phyloP scores from a whole-genome alignment of 495 filamentous ascomycete genomes.

The Hypoxylon lienhwacheense region DNA sequence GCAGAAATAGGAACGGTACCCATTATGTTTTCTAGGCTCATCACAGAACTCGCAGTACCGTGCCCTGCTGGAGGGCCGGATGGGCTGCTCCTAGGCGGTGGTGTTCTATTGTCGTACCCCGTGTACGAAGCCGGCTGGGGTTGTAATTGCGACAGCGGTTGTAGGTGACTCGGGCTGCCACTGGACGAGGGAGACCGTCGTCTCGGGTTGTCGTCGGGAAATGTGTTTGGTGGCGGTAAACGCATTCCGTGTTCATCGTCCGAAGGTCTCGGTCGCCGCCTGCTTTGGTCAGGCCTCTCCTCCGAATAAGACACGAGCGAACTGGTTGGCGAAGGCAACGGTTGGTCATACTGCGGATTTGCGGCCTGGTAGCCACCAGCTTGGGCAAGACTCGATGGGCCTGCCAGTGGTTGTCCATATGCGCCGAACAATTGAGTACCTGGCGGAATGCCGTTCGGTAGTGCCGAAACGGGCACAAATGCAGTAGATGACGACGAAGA shows the following conservation, averaged over 20 bases:
- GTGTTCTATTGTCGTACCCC: conserved; percentile 31
- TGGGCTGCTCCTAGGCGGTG: conserved; percentile 33
- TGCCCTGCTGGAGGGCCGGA: conserved; percentile 30
- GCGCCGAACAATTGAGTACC: conserved; percentile 52
- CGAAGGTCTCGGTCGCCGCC: conserved; percentile 41
- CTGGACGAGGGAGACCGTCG: conserved; percentile 51
- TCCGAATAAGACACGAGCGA: conserved; percentile 38
- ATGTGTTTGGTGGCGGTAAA: conserved; percentile 48
- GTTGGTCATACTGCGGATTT: conserved; percentile 39
- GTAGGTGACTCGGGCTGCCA: conserved; percentile 46
- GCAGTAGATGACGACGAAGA: conserved; percentile 50
- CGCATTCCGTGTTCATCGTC: conserved; percentile 49
- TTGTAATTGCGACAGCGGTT: conserved; percentile 37
- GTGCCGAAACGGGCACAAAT: conserved; percentile 53
- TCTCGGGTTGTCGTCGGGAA: conserved; percentile 49
- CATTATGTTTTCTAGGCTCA: conserved; percentile 52
- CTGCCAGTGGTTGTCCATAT: conserved; percentile 51
- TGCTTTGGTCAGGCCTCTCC: conserved; percentile 33
- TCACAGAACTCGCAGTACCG: conserved; percentile 41
- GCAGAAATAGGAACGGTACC: conserved; percentile 28
- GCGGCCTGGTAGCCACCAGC: conserved; percentile 35
- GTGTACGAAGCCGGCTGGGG: conserved; percentile 29
- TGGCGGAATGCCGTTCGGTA: conserved; percentile 52
- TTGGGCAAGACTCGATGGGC: conserved; percentile 25
- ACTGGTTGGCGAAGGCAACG: conserved; percentile 41